phyloP scores from a whole-genome alignment of 208 protist species.

The Crithidia acanthocephali region DNA sequence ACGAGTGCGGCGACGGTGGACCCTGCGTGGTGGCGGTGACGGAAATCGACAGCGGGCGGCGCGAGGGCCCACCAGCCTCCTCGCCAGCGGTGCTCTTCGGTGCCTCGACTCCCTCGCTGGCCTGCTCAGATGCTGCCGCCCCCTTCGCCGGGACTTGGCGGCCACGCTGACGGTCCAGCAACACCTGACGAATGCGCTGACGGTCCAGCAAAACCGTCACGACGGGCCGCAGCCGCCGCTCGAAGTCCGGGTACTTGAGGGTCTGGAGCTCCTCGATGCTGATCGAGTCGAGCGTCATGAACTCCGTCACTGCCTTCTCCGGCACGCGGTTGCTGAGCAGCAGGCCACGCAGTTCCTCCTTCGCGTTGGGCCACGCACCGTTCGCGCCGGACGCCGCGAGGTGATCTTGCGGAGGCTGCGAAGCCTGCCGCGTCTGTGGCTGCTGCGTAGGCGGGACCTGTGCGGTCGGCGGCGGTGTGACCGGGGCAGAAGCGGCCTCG shows the following conservation, averaged over 20 bases:
- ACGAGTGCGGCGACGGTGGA: slow-evolving; percentile 25
- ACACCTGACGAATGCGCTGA: slow-evolving; percentile 32
- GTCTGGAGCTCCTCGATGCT: slow-evolving; percentile 32
- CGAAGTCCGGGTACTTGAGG: slow-evolving; percentile 33
- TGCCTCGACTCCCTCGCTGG: slow-evolving; percentile 5
- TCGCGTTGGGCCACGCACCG: slow-evolving; percentile 26
- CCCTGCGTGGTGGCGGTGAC: slow-evolving; percentile 1
- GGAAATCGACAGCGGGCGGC: slow-evolving; percentile 17
- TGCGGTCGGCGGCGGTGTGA: slow-evolving; percentile 5
- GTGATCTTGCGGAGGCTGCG: background rate
- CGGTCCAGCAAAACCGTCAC: slow-evolving; percentile 31
- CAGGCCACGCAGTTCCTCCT: slow-evolving; percentile 37
- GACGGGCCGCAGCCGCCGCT: slow-evolving; percentile 25
- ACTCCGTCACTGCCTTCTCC: slow-evolving; percentile 24
- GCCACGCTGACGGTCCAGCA: slow-evolving; percentile 2
- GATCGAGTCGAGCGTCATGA: slow-evolving; percentile 17
- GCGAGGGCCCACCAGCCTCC: background rate
- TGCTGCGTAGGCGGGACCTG: background rate
- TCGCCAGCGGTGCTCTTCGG: background rate
- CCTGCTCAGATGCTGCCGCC: background rate
- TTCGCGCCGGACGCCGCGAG: too few relatives aligned
- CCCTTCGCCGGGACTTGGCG: background rate
- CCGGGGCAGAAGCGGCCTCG: background rate
- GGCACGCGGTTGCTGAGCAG: slow-evolving; percentile 32
- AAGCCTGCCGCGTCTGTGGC: slow-evolving; percentile 17